Evolutionary conservation across 768 basidiomycete genomes (phyloP), one percentile per base, ranked within the genome.

Genomic region (Podaxis rugospora): DNA sequence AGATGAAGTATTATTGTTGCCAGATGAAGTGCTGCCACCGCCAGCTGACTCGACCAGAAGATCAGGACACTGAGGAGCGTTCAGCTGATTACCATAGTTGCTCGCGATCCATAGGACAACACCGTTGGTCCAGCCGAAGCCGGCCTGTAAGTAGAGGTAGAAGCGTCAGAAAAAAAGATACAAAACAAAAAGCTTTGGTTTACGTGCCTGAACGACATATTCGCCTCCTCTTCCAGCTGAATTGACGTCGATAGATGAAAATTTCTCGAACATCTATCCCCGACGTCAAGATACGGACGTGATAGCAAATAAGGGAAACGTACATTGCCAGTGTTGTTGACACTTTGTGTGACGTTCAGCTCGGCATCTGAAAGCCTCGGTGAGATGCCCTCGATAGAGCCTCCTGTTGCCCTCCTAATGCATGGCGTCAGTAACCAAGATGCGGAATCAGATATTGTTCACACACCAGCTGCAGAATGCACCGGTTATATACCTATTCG

Each of bases 71-170:
- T 75, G 60, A 0, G 91, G 92, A 1, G 79, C 72, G 51, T 77
- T 81, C 47, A 94, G 78, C 11, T 82, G 70, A 1, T 76, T 52
- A 0, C 90, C 91, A 66, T 87, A 92, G 49, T 76, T 80, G 63
- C 81, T 83, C 18, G 90, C 86, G 21, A 89, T 76, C 87, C 89
- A 93, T 40, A 93, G 80, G 56, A 85, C 69, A 7, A 87, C 90
- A 18, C 92, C 92, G 66, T 94, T 93, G 44, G 91, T 93, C 92
- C 93, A 95, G 16, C 92, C 91, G 68, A 93, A 93, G 21, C 92
- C 91, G 13, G 85, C 88, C 81, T 82, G 66, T 10, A 61, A 47
- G 51, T 13, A 61, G 32, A 28, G 47, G 62, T 16, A 9, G 18
- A 9, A 28, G 39, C 44, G 18, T 16, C 56, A 49, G 10, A 39